Evolutionary conservation across 1,284 basidiomycete genomes (phyloP), one percentile per base, ranked within the genome.

Genomic region (Cystodermella granulosa): DNA sequence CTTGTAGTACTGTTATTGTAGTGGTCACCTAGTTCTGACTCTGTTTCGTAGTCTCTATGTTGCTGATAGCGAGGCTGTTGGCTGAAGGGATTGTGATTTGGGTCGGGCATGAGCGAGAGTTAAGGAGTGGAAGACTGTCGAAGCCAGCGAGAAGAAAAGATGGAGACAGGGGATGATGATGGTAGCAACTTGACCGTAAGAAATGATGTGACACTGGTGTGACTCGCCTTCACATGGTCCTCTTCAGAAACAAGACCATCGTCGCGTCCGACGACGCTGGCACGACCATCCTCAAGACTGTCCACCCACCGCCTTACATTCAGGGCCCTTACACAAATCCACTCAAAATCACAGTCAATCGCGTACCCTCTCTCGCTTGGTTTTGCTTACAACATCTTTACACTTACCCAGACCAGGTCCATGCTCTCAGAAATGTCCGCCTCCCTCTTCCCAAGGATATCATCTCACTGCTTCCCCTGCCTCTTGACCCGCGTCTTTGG

Each of bases 401-500:
- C 22, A 48, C 47, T 7, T 55, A 50, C 39, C 59, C 62, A 4
- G 60, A 66, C 46, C 62, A 64, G 41, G 42, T 65, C 17, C 48
- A 53, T 34, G 43, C 49, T 8, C 48, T 57, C 34, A n/a, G n/a
- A n/a, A n/a, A n/a, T n/a, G n/a, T n/a, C n/a, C n/a, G n/a, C n/a
- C n/a, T n/a, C n/a, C 38, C 21, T 11, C 17, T 22, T 11, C 43
- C 17, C 16, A n/a, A 52, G 37, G 56, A 55, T 22, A 55, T 65
- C 44, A 48, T 42, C 23, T 61, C 63, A 50, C 53, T 45, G 42
- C 45, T 24, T 45, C 39, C 42, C 4, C 67, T 41, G 55, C 56
- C 48, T 40, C 57, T 40, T 22, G 77, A 83, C 53, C 82, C 84
- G 1, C 68, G 73, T 11, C 62, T 84, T 11, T 86, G 84, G 83